Conservation (phyloP, 1,284 basidiomycete genomes). For the Sporisorium exsertum region DNA sequence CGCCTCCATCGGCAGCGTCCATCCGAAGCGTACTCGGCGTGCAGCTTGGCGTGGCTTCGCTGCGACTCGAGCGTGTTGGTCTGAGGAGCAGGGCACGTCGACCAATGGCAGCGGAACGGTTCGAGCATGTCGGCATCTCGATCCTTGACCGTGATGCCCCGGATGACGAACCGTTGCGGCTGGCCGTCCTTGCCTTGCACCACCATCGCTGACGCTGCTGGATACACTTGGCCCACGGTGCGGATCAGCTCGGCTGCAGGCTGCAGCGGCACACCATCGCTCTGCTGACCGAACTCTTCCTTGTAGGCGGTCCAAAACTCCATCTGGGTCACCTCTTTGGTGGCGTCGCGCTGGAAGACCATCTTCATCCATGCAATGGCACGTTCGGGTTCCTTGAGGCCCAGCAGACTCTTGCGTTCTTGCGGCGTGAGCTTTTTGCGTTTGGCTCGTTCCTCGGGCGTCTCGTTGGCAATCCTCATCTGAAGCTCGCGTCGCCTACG, state of each 20-base stretch:
- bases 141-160: conserved; percentile 74
- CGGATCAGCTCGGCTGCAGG: conserved; percentile 89
- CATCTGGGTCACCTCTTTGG: conserved; percentile 85
- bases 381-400: conserved; percentile 58
- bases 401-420: conserved; percentile 42
- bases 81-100: conserved; percentile 49
- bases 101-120: conserved; percentile 56
- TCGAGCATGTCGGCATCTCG: conserved; percentile 43
- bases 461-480: conserved; percentile 33
- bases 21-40: conserved; percentile 40
- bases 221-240: conserved; percentile 81
- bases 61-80: conserved; percentile 43
- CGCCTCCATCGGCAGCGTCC: conserved; percentile 57
- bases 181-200: conserved; percentile 74
- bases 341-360: conserved; percentile 78
- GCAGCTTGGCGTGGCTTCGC: conserved; percentile 49
- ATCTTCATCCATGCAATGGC: conserved; percentile 74
- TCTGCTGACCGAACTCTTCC: conserved; percentile 71
- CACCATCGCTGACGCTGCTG: conserved; percentile 84
- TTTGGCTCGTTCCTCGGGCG: conserved; percentile 44
- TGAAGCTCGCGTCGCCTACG: conserved; percentile 43
- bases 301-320: conserved; percentile 90
- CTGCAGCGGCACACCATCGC: conserved; percentile 74
- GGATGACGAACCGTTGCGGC: conserved; percentile 78
- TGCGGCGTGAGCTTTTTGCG: conserved; percentile 44